These are phyloP conservation scores for Phytopythium oedochilum DNA, from an alignment of 352 stramenopile species.

Conservation along the genomic window DNA sequence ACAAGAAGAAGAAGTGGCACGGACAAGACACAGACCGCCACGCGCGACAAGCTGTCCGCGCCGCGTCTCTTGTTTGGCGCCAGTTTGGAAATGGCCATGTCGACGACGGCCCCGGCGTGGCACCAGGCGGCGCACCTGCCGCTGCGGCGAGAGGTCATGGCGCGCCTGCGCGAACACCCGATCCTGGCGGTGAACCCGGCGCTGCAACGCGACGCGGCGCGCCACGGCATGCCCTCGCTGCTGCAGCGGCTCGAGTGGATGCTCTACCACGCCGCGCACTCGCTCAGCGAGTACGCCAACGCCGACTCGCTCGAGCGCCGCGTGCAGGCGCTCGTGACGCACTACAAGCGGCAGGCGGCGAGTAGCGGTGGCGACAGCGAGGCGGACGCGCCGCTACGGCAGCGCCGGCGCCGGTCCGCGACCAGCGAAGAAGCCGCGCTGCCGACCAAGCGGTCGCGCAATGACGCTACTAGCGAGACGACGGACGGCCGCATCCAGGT, in stretches of 20 bases:
- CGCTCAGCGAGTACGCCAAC: conserved; percentile 62
- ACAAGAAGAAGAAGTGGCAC: no score
- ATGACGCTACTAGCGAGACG: neutral
- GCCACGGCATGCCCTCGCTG: conserved; percentile 32
- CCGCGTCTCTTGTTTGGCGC: no score
- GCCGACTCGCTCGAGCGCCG: conserved; percentile 56
- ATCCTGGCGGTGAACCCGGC: conserved; percentile 16
- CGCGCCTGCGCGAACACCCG: conserved; percentile 27
- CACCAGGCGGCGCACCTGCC: conserved; percentile 33
- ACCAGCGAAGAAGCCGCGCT: neutral
- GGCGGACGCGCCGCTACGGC: neutral
- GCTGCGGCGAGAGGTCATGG: conserved; percentile 48
- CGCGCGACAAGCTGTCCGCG: no score
- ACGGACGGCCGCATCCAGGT: neutral
- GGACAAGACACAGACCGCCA: no score
- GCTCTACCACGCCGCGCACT: conserved; percentile 64
- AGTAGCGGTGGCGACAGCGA: conserved; percentile 2
- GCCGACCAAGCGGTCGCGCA: conserved; percentile 3
- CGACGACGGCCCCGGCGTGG: conserved; percentile 11
- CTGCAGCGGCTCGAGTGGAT: conserved; percentile 75
- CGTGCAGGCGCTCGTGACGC: conserved; percentile 68
- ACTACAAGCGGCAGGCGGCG: conserved; percentile 27
- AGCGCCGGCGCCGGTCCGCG: neutral
- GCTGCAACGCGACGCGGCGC: conserved; percentile 1
- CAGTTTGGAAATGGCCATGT: neutral